Evolutionary conservation across 1,284 basidiomycete species (phyloP).

Genomic region (Cryptococcus sp.): DNA sequence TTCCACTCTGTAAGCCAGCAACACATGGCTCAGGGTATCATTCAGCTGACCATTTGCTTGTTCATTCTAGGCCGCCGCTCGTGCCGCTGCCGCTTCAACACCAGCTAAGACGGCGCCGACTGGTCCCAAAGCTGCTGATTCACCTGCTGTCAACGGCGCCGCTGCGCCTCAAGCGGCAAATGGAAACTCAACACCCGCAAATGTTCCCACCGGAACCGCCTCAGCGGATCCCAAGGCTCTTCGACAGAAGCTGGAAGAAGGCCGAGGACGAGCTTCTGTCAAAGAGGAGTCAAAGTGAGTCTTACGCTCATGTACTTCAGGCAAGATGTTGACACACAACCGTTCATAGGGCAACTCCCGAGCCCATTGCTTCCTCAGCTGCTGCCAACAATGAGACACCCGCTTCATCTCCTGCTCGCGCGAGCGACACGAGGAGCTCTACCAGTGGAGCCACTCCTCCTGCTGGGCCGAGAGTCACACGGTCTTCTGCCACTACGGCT

Average conservation of each 20-base stretch:
- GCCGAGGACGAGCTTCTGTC: constrained; percentile 9
- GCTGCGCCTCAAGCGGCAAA: constrained; percentile 12
- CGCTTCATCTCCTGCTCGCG: constrained; percentile 9
- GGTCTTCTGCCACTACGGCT: constrained; percentile 11
- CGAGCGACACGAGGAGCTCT: not conserved
- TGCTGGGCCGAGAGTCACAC: constrained; percentile 22
- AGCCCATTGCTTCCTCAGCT: constrained; percentile 1
- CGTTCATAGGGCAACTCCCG: constrained; percentile 9
- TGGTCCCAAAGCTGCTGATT: constrained; percentile 13
- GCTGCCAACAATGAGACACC: constrained; percentile 2
- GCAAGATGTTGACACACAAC: not conserved
- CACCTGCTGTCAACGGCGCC: constrained; percentile 20
- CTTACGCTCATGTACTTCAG: not conserved
- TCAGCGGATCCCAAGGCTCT: constrained; percentile 26
- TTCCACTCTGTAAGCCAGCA: constrained; percentile 30
- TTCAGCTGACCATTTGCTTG: not conserved
- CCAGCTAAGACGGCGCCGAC: constrained; percentile 18
- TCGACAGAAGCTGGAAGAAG: constrained; percentile 33
- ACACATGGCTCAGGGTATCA: not conserved
- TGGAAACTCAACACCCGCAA: constrained; percentile 3
- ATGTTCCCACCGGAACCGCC: constrained; percentile 3
- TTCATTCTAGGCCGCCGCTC: constrained; percentile 6
- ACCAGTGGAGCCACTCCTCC: constrained; percentile 13
- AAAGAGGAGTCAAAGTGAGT: constrained; percentile 17
- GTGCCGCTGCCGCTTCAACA: constrained; percentile 15